phyloP scores from a whole-genome alignment of 805 yeast species.

The Huiozyma sinensis region DNA sequence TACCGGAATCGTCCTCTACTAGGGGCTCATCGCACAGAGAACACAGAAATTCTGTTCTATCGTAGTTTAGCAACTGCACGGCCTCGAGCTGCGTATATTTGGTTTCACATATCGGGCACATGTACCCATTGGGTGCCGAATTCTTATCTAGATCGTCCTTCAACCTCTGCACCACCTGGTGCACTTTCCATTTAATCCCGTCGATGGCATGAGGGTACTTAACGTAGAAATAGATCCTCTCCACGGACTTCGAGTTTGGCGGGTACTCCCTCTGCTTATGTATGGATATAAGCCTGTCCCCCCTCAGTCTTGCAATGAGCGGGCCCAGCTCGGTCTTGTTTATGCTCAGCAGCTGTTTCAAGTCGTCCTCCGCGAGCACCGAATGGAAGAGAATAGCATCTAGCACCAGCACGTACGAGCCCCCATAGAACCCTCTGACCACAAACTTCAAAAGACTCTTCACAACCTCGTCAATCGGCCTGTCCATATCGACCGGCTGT shows the following conservation, averaged over 20 bases:
- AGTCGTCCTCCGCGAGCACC: constrained; percentile 86
- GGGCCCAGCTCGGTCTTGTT: constrained; percentile 81
- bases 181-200: constrained; percentile 93
- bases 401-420: constrained; percentile 69
- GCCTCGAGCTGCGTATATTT: constrained; percentile 84
- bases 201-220: constrained; percentile 91
- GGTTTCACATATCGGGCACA: constrained; percentile 76
- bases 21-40: constrained; percentile 70
- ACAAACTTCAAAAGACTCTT: constrained; percentile 57
- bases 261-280: constrained; percentile 66
- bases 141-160: constrained; percentile 77
- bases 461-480: constrained; percentile 33
- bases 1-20: constrained; percentile 80
- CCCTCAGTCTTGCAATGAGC: constrained; percentile 67
- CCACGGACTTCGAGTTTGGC: constrained; percentile 52
- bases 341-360: constrained; percentile 68
- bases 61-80: constrained; percentile 68
- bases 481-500: constrained; percentile 16
- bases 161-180: constrained; percentile 64
- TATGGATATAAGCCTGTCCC: constrained; percentile 66
- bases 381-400: constrained; percentile 85
- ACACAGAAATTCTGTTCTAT: constrained; percentile 71
- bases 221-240: constrained; percentile 74
- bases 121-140: constrained; percentile 87
- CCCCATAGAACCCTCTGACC: constrained; percentile 76